phyloP scores from a whole-genome alignment of 768 basidiomycete genomes.

The Boletus reticuloceps region DNA sequence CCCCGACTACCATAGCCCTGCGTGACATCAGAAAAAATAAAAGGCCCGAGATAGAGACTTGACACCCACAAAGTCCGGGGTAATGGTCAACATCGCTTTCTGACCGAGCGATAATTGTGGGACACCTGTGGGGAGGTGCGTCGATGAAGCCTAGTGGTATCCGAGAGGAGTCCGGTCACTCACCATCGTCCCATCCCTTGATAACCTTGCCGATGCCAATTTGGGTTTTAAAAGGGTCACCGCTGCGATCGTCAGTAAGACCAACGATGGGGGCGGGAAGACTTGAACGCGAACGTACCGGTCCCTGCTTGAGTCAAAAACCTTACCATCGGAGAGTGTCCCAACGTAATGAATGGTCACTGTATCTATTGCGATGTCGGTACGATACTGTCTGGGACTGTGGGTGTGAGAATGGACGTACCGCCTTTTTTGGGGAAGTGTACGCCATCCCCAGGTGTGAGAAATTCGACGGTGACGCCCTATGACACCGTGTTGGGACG shows the following conservation, averaged over 20 bases:
- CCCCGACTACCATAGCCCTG: slow-evolving; percentile 76
- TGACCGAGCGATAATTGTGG: slow-evolving; percentile 72
- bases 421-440: slow-evolving; percentile 71
- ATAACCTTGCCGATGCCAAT: slow-evolving; percentile 85
- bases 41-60: not conserved
- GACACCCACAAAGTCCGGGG: slow-evolving; percentile 73
- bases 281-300: slow-evolving; percentile 44
- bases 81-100: slow-evolving; percentile 64
- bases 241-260: slow-evolving; percentile 37
- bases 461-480: slow-evolving; percentile 68
- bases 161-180: slow-evolving; percentile 14
- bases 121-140: slow-evolving; percentile 49
- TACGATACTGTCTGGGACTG: slow-evolving; percentile 15
- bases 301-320: slow-evolving; percentile 76
- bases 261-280: not conserved
- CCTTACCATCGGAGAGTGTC: slow-evolving; percentile 56
- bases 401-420: slow-evolving; percentile 36
- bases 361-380: slow-evolving; percentile 45
- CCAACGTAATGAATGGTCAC: slow-evolving; percentile 82
- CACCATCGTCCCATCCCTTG: slow-evolving; percentile 89
- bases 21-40: slow-evolving; percentile 2
- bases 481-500: slow-evolving; percentile 25
- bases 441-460: slow-evolving; percentile 59
- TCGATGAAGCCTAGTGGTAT: not conserved
- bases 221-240: slow-evolving; percentile 57